Percentiles rank a stretch among this genome's conserved stretches.
These are phyloP conservation scores for Debaryomyces singareniensis DNA, from an alignment of 1,139 yeast species.

Conservation along the genomic window DNA sequence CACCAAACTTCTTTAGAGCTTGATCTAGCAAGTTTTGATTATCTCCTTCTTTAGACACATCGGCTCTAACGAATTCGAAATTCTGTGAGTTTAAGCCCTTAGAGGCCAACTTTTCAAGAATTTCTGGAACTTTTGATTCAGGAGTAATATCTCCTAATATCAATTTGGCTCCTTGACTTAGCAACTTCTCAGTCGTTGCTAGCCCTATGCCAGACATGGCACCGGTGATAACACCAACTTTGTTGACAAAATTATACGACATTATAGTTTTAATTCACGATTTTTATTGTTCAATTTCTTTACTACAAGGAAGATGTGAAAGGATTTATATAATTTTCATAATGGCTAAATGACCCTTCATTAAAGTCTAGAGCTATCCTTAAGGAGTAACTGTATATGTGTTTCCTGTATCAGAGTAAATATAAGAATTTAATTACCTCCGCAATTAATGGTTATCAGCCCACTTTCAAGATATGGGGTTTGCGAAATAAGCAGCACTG, in stretches of 20 bases:
- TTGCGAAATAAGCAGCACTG: too few species aligned
- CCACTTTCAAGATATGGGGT: too few species aligned
- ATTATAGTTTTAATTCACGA: slow-evolving; percentile 2
- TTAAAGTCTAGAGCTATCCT: too few species aligned
- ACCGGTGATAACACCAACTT: slow-evolving; percentile 21
- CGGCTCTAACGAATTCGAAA: slow-evolving; percentile 1
- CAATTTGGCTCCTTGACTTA: slow-evolving; percentile 6
- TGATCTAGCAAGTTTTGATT: slow-evolving; percentile 16
- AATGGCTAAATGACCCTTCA: too few species aligned
- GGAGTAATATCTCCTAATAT: slow-evolving; percentile 6
- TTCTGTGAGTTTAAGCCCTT: slow-evolving; percentile 1
- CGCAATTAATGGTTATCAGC: too few species aligned
- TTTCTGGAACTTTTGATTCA: slow-evolving; percentile 7
- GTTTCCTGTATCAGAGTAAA: too few species aligned
- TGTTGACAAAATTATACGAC: slow-evolving; percentile 10
- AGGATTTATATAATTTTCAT: too few species aligned
- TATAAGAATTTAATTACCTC: too few species aligned
- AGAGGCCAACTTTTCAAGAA: neutral
- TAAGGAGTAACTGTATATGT: too few species aligned
- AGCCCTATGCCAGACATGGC: slow-evolving; percentile 24
- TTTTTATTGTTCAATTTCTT: too few species aligned
- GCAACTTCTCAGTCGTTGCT: slow-evolving; percentile 15
- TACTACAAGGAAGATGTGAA: too few species aligned
- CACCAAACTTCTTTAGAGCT: slow-evolving; percentile 26
- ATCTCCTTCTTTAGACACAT: slow-evolving; percentile 23